Base-by-base conservation (phyloP, 1,284 basidiomycete genomes). In the Mycosarcoma mackinlayi region DNA sequence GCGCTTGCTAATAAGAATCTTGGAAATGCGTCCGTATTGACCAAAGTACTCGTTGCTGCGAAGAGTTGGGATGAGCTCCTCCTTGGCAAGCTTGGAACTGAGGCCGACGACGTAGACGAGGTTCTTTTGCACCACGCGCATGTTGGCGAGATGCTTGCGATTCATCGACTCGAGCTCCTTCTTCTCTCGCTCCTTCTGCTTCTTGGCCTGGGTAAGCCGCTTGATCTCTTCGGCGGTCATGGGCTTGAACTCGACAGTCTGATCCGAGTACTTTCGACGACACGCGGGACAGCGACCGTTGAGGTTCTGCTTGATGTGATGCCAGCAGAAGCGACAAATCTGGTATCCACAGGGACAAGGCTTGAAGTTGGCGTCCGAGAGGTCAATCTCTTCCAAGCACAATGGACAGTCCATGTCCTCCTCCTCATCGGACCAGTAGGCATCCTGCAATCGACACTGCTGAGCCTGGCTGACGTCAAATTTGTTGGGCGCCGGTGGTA, bases 281-380 rank as follows among this genome's bases (percentile, higher is more conserved):
- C 96, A 99, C 31, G 96, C 96, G 35, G 96, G 96, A 84, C 96
- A 99, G 53, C 93, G 89, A 67, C 94, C 91, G 84, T 98, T 98
- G 62, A 96, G 86, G 85, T 96, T 92, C 85, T 93, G 89, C 86
- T 92, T 91, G 88, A 97, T 95, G 85, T 98, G 94, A 85, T 98
- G 93, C 90, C 94, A 98, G 84, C 96, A 99, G 86, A 99, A 99
- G 63, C 94, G 92, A 84, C 96, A 99, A 77, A 99, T 94, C 94
- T 97, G 94, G 85, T 98, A 96, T 73, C 96, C 96, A 85, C 96
- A 99, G 54, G 94, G 90, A 84, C 96, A 99, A 18, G 96, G 96
- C 86, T 95, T 96, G 87, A 99, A 99, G 86, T 97, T 96, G 83
- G 97, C 89, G 87, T 99, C 96, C 38, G 94, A 94, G 70, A 98